These are phyloP conservation scores for Cerrena zonata DNA, from an alignment of 1,284 basidiomycete genomes.

Conservation along the genomic window DNA sequence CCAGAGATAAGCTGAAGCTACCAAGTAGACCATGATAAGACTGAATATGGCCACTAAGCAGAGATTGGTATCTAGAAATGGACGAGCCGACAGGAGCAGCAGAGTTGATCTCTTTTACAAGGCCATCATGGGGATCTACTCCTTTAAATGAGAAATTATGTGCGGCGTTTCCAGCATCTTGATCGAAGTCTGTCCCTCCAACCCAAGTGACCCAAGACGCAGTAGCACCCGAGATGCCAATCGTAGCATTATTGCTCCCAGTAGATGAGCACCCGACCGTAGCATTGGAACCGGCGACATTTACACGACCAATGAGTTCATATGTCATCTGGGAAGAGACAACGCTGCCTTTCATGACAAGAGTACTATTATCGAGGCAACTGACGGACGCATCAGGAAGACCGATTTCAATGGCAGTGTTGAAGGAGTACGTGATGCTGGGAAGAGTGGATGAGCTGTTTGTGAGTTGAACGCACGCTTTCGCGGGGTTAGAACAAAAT, in stretches of 20 bases:
- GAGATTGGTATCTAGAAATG: constrained; percentile 26
- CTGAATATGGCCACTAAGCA: constrained; percentile 43
- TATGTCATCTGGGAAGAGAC: constrained; percentile 59
- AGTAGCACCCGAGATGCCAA: constrained; percentile 38
- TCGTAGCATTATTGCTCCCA: constrained; percentile 44
- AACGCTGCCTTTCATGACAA: constrained; percentile 51
- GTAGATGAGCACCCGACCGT: constrained; percentile 31
- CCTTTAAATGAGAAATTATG: constrained; percentile 59
- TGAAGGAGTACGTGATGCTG: constrained; percentile 47
- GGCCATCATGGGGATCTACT: constrained; percentile 47
- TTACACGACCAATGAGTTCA: constrained; percentile 54
- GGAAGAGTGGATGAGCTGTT: constrained; percentile 35
- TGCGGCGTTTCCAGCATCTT: constrained; percentile 51
- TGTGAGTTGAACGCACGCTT: constrained; percentile 55
- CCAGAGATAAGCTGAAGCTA: constrained; percentile 53
- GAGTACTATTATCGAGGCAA: constrained; percentile 51
- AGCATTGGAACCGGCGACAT: constrained; percentile 18
- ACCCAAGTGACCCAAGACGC: constrained; percentile 65
- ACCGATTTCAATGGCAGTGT: constrained; percentile 38
- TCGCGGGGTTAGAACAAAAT: constrained; percentile 62
- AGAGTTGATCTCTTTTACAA: constrained; percentile 37
- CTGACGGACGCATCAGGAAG: constrained; percentile 55
- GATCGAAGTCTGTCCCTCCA: constrained; percentile 63
- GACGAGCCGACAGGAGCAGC: constrained; percentile 19
- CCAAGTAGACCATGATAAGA: constrained; percentile 44